Base-by-base conservation (phyloP, 2,329 filamentous ascomycete species). In the Macrophomina tecta region DNA sequence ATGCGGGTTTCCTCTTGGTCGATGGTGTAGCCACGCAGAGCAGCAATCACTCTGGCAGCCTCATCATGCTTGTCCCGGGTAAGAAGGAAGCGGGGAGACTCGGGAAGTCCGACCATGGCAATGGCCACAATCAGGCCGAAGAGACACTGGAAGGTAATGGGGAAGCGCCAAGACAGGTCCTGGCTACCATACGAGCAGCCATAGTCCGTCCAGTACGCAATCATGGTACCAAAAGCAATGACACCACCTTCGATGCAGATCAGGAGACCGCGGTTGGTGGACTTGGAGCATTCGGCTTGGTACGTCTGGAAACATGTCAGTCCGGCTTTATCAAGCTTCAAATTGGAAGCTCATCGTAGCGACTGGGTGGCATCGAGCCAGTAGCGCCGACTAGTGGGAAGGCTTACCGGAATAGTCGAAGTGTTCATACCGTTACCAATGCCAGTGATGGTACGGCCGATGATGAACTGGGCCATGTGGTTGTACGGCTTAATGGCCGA, bases 51-150 rank as follows among this genome's bases (percentile, higher is more conserved):
- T 18, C 80, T 78, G 48, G 81, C 80, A 53, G 78, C 85, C 70
- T 81, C 85, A 67, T 79, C 74, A 38, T 82, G 73, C 6, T 83
- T 82, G 46, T 85, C 84, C 49, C 85, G 82, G 67, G 82, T 81
- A 66, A 87, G 83, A 8, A 88, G 78, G 86, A 86, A 89, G 65
- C 87, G 79, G 1, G 87, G 87, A 0, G 86, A 87, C 70, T 89
- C 87, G 0, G 87, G 86, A 1, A 89, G 78, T 68, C 18, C 79
- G 51, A 72, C 74, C 75, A 82, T 81, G 51, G 77, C 74, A 28
- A 80, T 64, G 48, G 78, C 73, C 34, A 83, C 77, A 60, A 85
- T 72, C n/a, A 84, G 36, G 46, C 79, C 83, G 68, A 85, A 85
- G 52, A 84, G 69, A 36, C 82, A 76, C 72, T 86, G 84, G 75